phyloP scores from a whole-genome alignment of 1,284 basidiomycete species.

The Golubevia sp. region DNA sequence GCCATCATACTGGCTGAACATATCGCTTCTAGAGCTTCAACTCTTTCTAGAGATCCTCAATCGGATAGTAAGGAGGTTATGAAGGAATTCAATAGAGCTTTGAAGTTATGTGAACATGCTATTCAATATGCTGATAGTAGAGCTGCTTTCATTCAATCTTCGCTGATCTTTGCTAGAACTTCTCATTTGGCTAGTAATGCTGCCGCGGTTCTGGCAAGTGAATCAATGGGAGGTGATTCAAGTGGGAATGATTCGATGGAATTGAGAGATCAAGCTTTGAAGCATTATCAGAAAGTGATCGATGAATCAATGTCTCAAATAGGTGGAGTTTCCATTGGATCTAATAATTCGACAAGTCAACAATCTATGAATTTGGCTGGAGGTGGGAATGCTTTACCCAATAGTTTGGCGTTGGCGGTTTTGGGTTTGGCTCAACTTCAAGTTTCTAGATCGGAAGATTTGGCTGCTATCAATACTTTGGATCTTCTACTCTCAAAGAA shows the following conservation, averaged over 20 bases:
- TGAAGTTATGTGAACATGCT: slow-evolving; percentile 57
- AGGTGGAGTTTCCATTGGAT: too few species aligned
- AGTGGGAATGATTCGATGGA: slow-evolving; percentile 6
- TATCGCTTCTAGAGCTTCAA: slow-evolving; percentile 25
- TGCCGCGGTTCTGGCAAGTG: slow-evolving; percentile 13
- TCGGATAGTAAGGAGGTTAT: slow-evolving; percentile 14
- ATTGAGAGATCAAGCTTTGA: slow-evolving; percentile 32
- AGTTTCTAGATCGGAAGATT: slow-evolving; percentile 33
- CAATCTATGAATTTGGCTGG: not conserved
- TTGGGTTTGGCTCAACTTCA: slow-evolving; percentile 56
- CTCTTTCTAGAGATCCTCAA: too few species aligned
- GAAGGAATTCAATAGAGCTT: slow-evolving; percentile 35
- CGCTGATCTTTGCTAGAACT: slow-evolving; percentile 47
- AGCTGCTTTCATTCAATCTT: slow-evolving; percentile 39
- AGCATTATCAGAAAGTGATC: slow-evolving; percentile 41
- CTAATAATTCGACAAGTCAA: slow-evolving; percentile 8
- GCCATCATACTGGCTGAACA: slow-evolving; percentile 49
- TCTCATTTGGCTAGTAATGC: slow-evolving; percentile 42
- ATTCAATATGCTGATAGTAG: slow-evolving; percentile 54
- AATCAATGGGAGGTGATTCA: too few species aligned
- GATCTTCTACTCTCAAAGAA: slow-evolving; percentile 35
- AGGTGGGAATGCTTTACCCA: slow-evolving; percentile 17
- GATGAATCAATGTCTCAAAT: slow-evolving; percentile 36
- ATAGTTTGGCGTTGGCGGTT: slow-evolving; percentile 39
- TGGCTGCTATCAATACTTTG: slow-evolving; percentile 46